Base-by-base conservation (phyloP, 805 yeast species). In the Metschnikowia baotianmanensis region DNA sequence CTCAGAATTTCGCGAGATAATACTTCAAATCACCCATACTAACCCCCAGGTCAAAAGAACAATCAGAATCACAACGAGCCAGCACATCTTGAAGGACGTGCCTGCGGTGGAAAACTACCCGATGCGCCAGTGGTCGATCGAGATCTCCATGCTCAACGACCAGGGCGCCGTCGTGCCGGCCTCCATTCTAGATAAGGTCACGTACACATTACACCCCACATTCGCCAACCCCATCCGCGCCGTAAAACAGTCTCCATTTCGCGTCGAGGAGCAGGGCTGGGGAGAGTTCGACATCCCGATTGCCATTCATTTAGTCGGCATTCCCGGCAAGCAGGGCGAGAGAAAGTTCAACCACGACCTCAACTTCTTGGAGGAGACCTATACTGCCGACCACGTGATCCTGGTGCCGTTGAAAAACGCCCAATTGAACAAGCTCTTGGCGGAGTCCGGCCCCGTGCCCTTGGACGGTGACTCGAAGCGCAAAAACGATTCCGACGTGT, bases 271-370 rank as follows among this genome's bases (percentile, higher is more conserved):
- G 62, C 83, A 87, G 67, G 99, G 99, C 37, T 91, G 99, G 98
- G 99, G 98, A 61, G 98, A 91, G 52, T 91, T 91, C 57, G 96
- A 90, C 58, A 76, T 93, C 59, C 86, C 86, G 27, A 82, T 93
- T 46, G 74, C 85, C 24, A 70, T 90, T 31, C 84, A 84, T 46
- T 68, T 86, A 32, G 74, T 83, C 15, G 75, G 75, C 11, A 55
- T 69, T 32, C 56, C 62, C 17, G 98, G 95, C 45, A 86, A 84
- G 58, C 85, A 83, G 40, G 98, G 98, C 35, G 97, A 90, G 62
- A 76, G 84, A 47, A 86, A 86, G 58, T 63, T 93, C 42, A 79
- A 77, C 55, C 98, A 93, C 60, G 99, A 91, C 64, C 77, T 91
- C 60, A 89, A 89, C 63, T 93, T 91, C 63, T 65, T 77, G 47